Evolutionary conservation across 2,329 filamentous ascomycete species (phyloP), one percentile per base, ranked within the genome.

Genomic region (Fusarium hainanense): DNA sequence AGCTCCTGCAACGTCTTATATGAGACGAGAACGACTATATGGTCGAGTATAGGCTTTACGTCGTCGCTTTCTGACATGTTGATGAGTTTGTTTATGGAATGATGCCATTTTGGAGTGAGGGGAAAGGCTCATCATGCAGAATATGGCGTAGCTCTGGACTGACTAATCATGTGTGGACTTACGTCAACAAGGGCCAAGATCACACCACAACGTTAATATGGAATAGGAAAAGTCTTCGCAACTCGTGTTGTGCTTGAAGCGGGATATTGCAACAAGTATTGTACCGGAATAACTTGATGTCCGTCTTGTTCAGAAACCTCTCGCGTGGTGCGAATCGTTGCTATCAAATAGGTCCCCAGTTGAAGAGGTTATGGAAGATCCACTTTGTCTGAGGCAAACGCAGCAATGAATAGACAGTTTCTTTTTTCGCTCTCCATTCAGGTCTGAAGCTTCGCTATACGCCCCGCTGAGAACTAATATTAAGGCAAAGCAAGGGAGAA

Each of bases 21-120:
- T 1, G 67, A 70, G 3, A 70, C 54, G 1, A 70, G 11, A 3
- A 70, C 43, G 10, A 70, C 67, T 14, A 70, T 60, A 7, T 70
- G 68, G 6, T 70, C 68, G 1, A 70, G 3, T 11, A 64, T 70
- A 3, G 68, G 63, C 2, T 9, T 18, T 0, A 70, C 14, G 2
- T 2, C 48, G 13, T 4, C 18, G 2, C 2, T n/a, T 21, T 20
- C 20, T 0, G 40, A 12, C 54, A 57, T 69, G 18, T 37, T 4
- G 34, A 37, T 12, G 18, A 37, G 34, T n/a, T 37, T 37, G 34
- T 37, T 37, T 37, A n/a, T n/a, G 18, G 34, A 12, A 37, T 37
- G 34, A 37, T 37, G 34, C 34, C 18, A 37, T 37, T 37, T n/a
- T 12, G 18, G 18, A 37, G 34, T 37, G 34, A 37, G 34, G 34